Evolutionary conservation across 768 basidiomycete species (phyloP), one percentile per base, ranked within the genome.

Genomic region (Phaffia australis): DNA sequence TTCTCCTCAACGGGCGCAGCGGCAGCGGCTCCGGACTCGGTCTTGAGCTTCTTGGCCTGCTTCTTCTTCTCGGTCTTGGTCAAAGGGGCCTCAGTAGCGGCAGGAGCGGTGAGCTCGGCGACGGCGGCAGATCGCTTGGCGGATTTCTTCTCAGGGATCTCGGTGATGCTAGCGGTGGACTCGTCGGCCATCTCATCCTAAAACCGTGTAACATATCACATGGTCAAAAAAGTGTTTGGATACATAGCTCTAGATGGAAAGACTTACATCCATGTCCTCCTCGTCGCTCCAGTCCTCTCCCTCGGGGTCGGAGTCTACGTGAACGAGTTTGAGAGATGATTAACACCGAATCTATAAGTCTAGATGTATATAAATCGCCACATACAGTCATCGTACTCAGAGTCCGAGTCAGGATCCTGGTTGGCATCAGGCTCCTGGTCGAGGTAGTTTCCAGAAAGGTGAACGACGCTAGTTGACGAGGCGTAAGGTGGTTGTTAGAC

Each of bases 401-500:
- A 42, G 62, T 89, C 85, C 65, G 87, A 86, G 49, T 80, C 81
- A n/a, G 88, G 80, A 71, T 84, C 84, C n/a, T 76, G 73, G 61
- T 84, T 82, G 51, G 77, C 77, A 49, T 79, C 81, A 15, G 70
- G 70, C 62, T 66, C 69, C 71, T 78, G 77, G 69, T 73, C 83
- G 74, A 92, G 83, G 76, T 89, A 91, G 77, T 91, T 89, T 63
- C 90, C 89, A 69, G 85, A 84, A 69, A 92, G 77, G 77, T 89
- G 84, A 58, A 91, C 80, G 58, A 85, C 78, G 75, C 75, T 75
- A 64, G 19, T 21, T 54, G 35, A 14, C 7, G 52, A 25, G 15
- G n/a, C 51, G 64, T 23, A 1, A 19, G 19, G 57, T 1, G 21
- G 46, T 2, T 9, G 47, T 25, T 48, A 18, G 65, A 52, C 57